Percentiles rank a stretch among this genome's conserved stretches.
phyloP scores from a whole-genome alignment of 2,329 filamentous ascomycete species.

The Chaetoscypha palmicola region DNA sequence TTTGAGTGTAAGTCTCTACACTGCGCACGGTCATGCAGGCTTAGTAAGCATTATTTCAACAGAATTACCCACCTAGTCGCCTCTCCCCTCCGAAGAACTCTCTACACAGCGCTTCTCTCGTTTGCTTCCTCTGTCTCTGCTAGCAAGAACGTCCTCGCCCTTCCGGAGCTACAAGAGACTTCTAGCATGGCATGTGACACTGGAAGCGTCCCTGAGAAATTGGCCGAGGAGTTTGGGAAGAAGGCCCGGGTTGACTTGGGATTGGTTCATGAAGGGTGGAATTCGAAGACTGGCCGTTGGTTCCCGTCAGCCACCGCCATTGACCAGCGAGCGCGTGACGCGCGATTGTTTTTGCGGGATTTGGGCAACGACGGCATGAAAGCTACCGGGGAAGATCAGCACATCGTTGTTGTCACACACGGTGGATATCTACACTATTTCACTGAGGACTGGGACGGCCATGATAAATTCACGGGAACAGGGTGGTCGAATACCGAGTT shows the following conservation, averaged over 20 bases:
- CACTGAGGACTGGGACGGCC: constrained; percentile 70
- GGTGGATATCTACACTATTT: constrained; percentile 80
- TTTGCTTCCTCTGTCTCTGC: constrained; percentile 52
- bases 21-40: too few species aligned
- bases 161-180: constrained; percentile 76
- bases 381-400: constrained; percentile 40
- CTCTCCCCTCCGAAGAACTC: constrained; percentile 73
- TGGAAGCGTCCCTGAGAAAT: constrained; percentile 49
- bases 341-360: constrained; percentile 51
- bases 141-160: constrained; percentile 44
- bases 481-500: constrained; percentile 30
- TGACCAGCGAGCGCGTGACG: constrained; percentile 41
- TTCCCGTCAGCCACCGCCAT: constrained; percentile 12
- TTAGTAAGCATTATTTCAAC: too few species aligned
- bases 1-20: too few species aligned
- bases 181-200: constrained; percentile 69
- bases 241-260: constrained; percentile 52
- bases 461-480: constrained; percentile 23
- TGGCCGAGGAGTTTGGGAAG: constrained; percentile 54
- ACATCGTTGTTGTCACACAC: constrained; percentile 73
- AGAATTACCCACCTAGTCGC: constrained; percentile 68
- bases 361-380: constrained; percentile 19
- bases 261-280: constrained; percentile 61
- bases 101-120: constrained; percentile 67
- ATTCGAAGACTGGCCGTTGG: constrained; percentile 47